These are phyloP conservation scores for Plasmodium reichenowi DNA, from an alignment of 169 alveolate species.

Conservation along the genomic window DNA sequence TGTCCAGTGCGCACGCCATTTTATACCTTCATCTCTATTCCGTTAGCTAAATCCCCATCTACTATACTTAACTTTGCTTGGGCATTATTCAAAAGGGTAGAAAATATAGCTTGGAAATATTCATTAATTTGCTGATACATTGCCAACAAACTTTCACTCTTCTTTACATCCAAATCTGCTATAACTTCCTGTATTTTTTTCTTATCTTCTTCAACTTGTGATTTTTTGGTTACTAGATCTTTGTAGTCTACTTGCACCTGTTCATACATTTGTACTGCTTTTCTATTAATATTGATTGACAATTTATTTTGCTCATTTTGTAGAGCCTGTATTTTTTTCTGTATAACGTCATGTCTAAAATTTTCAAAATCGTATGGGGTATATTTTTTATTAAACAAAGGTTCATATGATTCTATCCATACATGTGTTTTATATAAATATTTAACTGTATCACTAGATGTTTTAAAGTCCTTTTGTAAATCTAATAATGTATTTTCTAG, in stretches of 20 bases:
- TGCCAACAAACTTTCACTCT: constrained; percentile 91
- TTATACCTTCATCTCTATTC: constrained; percentile 87
- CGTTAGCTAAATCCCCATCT: constrained; percentile 87
- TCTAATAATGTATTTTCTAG: constrained; percentile 79
- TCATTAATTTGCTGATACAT: constrained; percentile 92
- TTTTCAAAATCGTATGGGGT: constrained; percentile 82
- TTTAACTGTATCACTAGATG: constrained; percentile 74
- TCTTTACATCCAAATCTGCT: constrained; percentile 93
- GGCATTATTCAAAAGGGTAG: constrained; percentile 94
- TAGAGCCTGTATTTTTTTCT: constrained; percentile 86
- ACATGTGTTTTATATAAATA: constrained; percentile 78
- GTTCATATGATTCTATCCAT: constrained; percentile 82
- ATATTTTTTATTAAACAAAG: constrained; percentile 80
- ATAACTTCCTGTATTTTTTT: constrained; percentile 93
- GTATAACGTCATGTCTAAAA: constrained; percentile 81
- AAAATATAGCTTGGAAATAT: constrained; percentile 94
- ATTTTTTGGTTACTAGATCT: constrained; percentile 91
- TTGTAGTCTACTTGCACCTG: constrained; percentile 92
- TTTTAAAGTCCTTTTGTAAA: constrained; percentile 80
- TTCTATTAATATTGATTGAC: constrained; percentile 92
- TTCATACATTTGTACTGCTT: constrained; percentile 94
- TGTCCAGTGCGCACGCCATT: neutral
- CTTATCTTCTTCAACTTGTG: constrained; percentile 92
- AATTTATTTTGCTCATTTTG: constrained; percentile 88
- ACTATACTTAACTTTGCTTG: constrained; percentile 93